Percentiles rank a stretch among this genome's conserved stretches.
These are phyloP conservation scores for Xylariaceae sp. DNA, from an alignment of 2,329 filamentous ascomycete genomes.

Conservation along the genomic window DNA sequence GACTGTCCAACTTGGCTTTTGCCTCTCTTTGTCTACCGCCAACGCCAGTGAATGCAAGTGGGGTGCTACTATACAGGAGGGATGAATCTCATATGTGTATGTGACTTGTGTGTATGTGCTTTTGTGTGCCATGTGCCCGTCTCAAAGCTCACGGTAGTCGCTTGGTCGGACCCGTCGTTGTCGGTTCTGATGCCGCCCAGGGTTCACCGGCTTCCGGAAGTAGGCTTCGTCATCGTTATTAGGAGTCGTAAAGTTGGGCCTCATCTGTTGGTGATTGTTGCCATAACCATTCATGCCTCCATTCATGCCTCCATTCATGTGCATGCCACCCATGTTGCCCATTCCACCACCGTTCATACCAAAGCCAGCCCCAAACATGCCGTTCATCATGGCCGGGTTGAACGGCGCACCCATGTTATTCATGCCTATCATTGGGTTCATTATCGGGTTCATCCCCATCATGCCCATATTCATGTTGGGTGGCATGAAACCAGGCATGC, in stretches of 20 bases:
- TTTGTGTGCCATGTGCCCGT: too few species aligned
- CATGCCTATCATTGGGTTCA: constrained; percentile 26
- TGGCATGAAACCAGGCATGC: constrained; percentile 34
- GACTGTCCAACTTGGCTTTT: too few species aligned
- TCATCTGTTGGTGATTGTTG: constrained; percentile 26
- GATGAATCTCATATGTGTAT: too few species aligned
- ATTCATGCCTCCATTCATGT: constrained; percentile 22
- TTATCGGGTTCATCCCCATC: background rate
- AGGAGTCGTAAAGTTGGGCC: constrained; percentile 40
- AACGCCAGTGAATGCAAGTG: too few species aligned
- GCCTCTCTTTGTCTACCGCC: too few species aligned
- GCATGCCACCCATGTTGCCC: constrained; percentile 33
- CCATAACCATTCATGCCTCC: constrained; percentile 31
- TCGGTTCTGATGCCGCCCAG: constrained; percentile 79
- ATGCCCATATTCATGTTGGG: constrained; percentile 33
- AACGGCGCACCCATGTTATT: constrained; percentile 33
- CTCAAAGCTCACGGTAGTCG: constrained; percentile 79
- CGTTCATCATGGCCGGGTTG: constrained; percentile 31
- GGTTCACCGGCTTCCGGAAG: constrained; percentile 93
- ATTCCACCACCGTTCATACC: constrained; percentile 29
- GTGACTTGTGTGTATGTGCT: too few species aligned
- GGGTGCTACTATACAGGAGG: too few species aligned
- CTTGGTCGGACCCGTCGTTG: constrained; percentile 76
- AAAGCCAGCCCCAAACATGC: constrained; percentile 33
- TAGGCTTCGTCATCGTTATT: constrained; percentile 83